Percentiles rank a stretch among this genome's conserved stretches.
These are phyloP conservation scores for Fusarium sp. DNA, from an alignment of 2,329 filamentous ascomycete genomes.

Conservation along the genomic window DNA sequence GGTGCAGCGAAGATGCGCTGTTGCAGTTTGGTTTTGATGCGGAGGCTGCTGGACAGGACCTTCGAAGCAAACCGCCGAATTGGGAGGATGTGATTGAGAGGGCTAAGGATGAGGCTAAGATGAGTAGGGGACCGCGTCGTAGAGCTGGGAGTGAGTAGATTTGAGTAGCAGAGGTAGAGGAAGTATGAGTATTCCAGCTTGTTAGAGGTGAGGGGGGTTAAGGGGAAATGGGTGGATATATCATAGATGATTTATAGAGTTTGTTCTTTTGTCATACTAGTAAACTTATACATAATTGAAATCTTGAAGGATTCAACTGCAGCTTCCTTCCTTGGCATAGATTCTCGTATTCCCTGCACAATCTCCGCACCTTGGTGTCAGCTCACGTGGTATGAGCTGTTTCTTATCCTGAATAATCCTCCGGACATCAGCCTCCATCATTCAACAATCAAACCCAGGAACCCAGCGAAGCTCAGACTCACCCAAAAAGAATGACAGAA, in stretches of 20 bases:
- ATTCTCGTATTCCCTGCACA: too few species aligned
- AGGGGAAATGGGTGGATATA: slow-evolving; percentile 16
- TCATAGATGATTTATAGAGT: slow-evolving; percentile 9
- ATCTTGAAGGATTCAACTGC: neutral
- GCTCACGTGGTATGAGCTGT: slow-evolving; percentile 22
- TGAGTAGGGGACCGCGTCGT: neutral
- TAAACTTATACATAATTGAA: too few species aligned
- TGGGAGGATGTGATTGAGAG: slow-evolving; percentile 34
- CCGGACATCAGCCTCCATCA: too few species aligned
- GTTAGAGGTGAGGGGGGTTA: too few species aligned
- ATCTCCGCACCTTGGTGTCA: slow-evolving; percentile 5
- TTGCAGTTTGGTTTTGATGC: slow-evolving; percentile 60
- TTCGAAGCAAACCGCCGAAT: slow-evolving; percentile 24
- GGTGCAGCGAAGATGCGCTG: slow-evolving; percentile 61
- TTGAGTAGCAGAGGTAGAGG: too few species aligned
- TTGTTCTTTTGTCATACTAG: neutral
- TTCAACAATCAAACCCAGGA: too few species aligned
- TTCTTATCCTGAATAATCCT: too few species aligned
- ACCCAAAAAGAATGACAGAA: too few species aligned
- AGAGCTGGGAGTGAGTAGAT: neutral
- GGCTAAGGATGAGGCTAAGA: slow-evolving; percentile 14
- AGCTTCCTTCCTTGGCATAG: neutral
- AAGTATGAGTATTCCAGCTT: too few species aligned
- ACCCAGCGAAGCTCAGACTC: too few species aligned
- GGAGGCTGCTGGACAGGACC: slow-evolving; percentile 50